These are phyloP conservation scores for Diaporthe helianthi DNA, from an alignment of 2,329 filamentous ascomycete genomes.

Conservation along the genomic window DNA sequence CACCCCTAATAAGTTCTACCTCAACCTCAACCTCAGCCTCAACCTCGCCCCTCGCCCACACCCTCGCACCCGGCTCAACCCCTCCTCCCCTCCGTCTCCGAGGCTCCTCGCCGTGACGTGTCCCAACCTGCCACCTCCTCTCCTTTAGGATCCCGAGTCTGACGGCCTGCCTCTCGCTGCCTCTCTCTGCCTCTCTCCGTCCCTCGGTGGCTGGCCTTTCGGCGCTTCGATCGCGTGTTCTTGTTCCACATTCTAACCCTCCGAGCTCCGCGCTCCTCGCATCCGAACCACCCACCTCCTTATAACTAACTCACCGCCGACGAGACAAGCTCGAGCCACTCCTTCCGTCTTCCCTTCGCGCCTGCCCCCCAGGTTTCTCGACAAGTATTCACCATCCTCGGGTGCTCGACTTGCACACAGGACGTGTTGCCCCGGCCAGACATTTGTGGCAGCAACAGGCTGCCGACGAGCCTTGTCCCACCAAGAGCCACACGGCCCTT, in stretches of 20 bases:
- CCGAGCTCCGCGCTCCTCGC: background rate
- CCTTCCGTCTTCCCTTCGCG: constrained; percentile 20
- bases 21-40: constrained; percentile 15
- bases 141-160: constrained; percentile 11
- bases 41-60: constrained; percentile 6
- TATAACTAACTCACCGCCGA: constrained; percentile 3
- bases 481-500: background rate
- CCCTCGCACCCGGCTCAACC: constrained; percentile 8
- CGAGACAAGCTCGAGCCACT: constrained; percentile 35
- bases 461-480: constrained; percentile 14
- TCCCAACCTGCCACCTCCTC: constrained; percentile 20
- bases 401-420: background rate
- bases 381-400: background rate
- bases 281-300: background rate
- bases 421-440: background rate
- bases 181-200: background rate
- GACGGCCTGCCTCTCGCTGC: constrained; percentile 21
- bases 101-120: constrained; percentile 15
- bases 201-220: constrained; percentile 21
- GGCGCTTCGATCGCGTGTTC: constrained; percentile 24
- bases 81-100: constrained; percentile 9
- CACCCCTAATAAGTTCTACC: constrained; percentile 15
- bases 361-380: background rate
- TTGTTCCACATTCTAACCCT: background rate
- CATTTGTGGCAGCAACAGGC: constrained; percentile 18